These are phyloP conservation scores for Drechslera avenae DNA, from an alignment of 2,329 filamentous ascomycete species.

Conservation along the genomic window DNA sequence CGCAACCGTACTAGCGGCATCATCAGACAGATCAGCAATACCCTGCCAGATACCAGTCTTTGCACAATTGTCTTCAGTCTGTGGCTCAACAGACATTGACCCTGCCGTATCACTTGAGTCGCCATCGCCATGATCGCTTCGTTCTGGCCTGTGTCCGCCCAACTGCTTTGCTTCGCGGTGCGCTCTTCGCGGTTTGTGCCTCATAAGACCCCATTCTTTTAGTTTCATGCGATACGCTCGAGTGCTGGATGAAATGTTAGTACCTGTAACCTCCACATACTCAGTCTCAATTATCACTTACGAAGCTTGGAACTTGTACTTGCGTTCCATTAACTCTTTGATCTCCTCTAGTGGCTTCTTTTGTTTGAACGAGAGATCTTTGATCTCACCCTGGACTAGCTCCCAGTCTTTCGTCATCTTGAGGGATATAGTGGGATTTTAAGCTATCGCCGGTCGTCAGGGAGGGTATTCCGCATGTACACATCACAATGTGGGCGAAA, in stretches of 20 bases:
- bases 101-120: constrained; percentile 12
- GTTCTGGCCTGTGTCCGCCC: constrained; percentile 1
- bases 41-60: constrained; percentile 17
- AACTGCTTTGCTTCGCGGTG: constrained; percentile 1
- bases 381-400: constrained; percentile 36
- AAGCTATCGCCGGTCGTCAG: background rate
- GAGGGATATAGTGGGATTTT: background rate
- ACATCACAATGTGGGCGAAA: background rate
- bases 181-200: constrained; percentile 23
- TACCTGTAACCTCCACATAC: background rate
- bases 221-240: constrained; percentile 46
- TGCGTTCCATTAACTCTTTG: constrained; percentile 41
- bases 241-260: constrained; percentile 28
- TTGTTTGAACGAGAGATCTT: constrained; percentile 40
- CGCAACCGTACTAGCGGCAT: background rate
- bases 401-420: constrained; percentile 44
- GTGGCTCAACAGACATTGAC: background rate
- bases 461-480: background rate
- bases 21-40: constrained; percentile 1
- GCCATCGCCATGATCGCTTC: constrained; percentile 9
- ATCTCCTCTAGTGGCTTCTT: constrained; percentile 43
- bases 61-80: background rate
- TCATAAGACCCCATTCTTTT: constrained; percentile 44
- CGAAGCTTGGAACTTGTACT: constrained; percentile 43
- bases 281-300: constrained; percentile 21